These are phyloP conservation scores for Eleusine coracana DNA, from an alignment of 176 grass and related monocot genomes.

Conservation along the genomic window DNA sequence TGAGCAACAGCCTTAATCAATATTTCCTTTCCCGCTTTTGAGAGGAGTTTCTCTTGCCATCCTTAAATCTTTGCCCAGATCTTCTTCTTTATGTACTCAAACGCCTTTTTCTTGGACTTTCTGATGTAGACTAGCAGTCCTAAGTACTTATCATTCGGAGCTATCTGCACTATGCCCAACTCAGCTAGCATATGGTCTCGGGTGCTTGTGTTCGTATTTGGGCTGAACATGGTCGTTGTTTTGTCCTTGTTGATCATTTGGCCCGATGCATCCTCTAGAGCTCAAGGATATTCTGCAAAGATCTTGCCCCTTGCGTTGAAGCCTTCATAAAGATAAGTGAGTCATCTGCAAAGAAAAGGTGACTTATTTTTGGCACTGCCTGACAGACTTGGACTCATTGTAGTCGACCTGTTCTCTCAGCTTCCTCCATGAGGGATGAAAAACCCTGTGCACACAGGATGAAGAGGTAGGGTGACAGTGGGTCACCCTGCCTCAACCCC, in stretches of 20 bases:
- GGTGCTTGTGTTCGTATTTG: too few relatives aligned
- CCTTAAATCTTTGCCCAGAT: neutral
- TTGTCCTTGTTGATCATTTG: neutral
- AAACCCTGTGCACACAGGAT: neutral
- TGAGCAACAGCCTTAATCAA: neutral
- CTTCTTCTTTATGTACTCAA: neutral
- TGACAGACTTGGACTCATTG: neutral
- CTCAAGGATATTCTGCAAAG: neutral
- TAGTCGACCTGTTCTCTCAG: accelerated
- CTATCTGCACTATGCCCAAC: neutral
- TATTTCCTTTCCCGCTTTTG: neutral
- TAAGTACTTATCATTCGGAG: neutral
- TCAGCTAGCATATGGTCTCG: neutral
- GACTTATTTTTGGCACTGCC: neutral
- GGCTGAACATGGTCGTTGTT: neutral
- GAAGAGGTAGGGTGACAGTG: neutral
- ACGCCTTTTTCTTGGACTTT: neutral
- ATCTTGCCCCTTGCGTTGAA: accelerated
- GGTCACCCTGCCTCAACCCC: neutral
- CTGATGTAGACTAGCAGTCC: neutral
- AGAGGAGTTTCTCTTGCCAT: neutral
- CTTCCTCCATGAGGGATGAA: neutral
- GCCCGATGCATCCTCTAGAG: neutral
- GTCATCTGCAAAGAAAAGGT: neutral
- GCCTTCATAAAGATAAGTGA: neutral